A percentile compares a stretch with the other conserved stretches of the same genome.
Evolutionary conservation across 208 protist species (phyloP).

Genomic region (Leishmania arabica): DNA sequence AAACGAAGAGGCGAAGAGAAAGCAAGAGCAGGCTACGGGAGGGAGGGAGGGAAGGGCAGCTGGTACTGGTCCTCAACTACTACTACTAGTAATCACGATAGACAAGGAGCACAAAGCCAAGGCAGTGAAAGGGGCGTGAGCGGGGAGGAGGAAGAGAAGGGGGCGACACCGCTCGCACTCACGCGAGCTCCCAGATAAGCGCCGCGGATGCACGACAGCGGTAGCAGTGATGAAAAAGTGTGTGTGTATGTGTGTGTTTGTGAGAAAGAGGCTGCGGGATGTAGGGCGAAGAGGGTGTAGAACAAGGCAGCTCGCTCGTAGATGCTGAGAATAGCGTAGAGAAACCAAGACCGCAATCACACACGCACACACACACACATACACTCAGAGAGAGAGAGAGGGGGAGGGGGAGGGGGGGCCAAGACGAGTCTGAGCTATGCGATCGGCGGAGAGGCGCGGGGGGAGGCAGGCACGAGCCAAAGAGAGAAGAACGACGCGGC

Average conservation of each 20-base stretch:
- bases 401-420: no score
- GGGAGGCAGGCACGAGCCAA: not conserved
- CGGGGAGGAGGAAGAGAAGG: not conserved
- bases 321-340: not conserved
- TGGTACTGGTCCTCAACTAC: not conserved
- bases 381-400: not conserved
- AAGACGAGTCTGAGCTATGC: not conserved
- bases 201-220: not conserved
- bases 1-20: not conserved
- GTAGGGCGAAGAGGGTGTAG: not conserved
- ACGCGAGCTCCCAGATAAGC: not conserved
- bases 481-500: not conserved
- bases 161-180: not conserved
- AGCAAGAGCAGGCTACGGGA: not conserved
- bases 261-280: not conserved
- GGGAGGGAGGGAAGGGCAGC: not conserved
- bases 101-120: constrained; percentile 14
- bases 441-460: not conserved
- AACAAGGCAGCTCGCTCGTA: not conserved
- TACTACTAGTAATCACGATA: not conserved
- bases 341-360: not conserved
- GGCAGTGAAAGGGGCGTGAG: not conserved
- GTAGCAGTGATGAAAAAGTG: not conserved
- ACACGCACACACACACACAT: not conserved
- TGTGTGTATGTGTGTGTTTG: not conserved